Base-by-base conservation (phyloP, 176 grass and related monocot genomes). In the Musa troglodytarum region DNA sequence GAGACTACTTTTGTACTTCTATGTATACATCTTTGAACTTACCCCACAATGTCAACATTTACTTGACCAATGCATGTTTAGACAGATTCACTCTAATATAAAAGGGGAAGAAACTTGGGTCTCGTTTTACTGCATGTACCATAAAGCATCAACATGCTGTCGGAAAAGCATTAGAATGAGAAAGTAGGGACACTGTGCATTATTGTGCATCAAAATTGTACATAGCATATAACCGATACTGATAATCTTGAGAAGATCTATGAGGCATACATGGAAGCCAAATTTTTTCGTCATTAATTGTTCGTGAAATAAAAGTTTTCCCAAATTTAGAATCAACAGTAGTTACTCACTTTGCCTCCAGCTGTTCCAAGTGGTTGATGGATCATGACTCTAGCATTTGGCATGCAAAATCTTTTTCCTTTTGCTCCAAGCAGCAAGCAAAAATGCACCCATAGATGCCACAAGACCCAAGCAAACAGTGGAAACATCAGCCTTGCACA, bases 391-490 rank as follows among this genome's bases (percentile, higher is more conserved):
- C 88, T 91, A 2, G 94, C 88, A 91, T 98, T 98, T 72, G 94
- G 88, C 94, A 98, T 98, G 88, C 94, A 98, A 81, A 91, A 93
- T 79, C 90, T 90, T 84, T 98, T 93, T 52, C 90, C 94, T 73
- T 79, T 92, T 51, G 88, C 91, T 62, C 94, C 94, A 75, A 75
- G 89, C 82, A 88, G 86, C 84, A 82, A 98, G 86, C 77, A 98
- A 83, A 84, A 98, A 98, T 66, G 94, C 88, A 82, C 88, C 88
- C 88, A 98, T 87, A 51, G 90, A 93, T 80, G 94, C 90, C 21
- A 90, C 86, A 81, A 98, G 82, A 82, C 94, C 94, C 83, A 98
- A 82, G 79, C 94, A 98, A 82, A 84, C 76, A 83, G 94, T 93
- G 68, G 94, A 91, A 69, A 98, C 74, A 79, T 98, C 90, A 86